Base-by-base conservation (phyloP, 306 rosid species). In the Styphnolobium japonicum region DNA sequence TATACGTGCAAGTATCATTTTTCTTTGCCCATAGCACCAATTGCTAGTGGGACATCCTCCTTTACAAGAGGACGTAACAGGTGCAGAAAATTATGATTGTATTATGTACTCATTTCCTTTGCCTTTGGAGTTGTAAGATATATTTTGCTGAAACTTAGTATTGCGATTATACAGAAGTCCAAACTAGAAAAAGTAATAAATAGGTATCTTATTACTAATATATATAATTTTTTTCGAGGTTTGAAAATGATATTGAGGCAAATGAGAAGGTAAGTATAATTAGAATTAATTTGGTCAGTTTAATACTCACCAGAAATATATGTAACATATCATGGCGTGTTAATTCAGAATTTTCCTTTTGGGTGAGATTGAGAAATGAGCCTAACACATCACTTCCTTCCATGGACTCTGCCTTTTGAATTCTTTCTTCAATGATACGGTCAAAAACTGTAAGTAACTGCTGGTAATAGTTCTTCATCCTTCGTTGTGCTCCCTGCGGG, bases 291-390 rank as follows among this genome's bases (percentile, higher is more conserved):
- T 64, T 29, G 19, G 0, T 45, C 3, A 43, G 23, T 37, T 23
- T 10, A 8, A 66, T 3, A 43, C 77, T 57, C 9, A 70, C 83
- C 77, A 58, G 53, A 69, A 79, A 79, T 0, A 79, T 10, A 79
- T 79, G 83, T 15, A 71, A 21, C 71, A 70, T 11, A 21, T 79
- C 77, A 31, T 19, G 71, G 3, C 39, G 71, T 33, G 64, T 31
- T 3, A 79, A 34, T n/a, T 79, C 71, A 23, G 70, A 48, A 60
- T 79, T 79, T 10, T 48, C 77, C 16, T 8, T 14, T 33, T 10
- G 18, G 0, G 4, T 45, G 15, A 69, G 27, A 2, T 37, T 5
- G 19, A 70, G 71, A 33, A 79, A 34, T 1, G 77, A 79, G 18
- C 70, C 77, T 10, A 79, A 34, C 18, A 70, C 83, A 46, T 79